A percentile compares a stretch with the other conserved stretches of the same genome.
Conservation (phyloP, 768 basidiomycete genomes). For the Rhizopogon rudus region DNA sequence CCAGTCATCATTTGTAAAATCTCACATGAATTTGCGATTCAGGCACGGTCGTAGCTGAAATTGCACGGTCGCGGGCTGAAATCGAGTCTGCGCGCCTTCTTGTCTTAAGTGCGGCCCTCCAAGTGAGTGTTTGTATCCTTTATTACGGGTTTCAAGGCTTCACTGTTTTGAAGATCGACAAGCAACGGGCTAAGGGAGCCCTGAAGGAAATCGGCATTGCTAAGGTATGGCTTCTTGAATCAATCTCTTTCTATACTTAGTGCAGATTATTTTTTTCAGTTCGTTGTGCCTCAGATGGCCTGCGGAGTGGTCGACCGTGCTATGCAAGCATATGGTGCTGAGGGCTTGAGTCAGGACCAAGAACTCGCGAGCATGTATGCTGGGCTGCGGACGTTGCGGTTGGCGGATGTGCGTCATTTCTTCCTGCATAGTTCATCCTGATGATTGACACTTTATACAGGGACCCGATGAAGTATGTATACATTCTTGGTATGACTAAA, state of each 20-base stretch:
- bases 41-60: conserved; percentile 88
- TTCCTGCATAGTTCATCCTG: not conserved
- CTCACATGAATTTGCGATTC: not conserved
- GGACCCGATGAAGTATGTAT: conserved; percentile 71
- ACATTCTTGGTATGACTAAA: not conserved
- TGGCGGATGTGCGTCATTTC: conserved; percentile 65
- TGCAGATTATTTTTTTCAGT: conserved; percentile 41
- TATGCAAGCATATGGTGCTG: conserved; percentile 95
- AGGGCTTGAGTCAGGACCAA: conserved; percentile 89
- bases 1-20: not conserved
- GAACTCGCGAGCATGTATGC: conserved; percentile 77
- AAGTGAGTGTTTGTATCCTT: conserved; percentile 36
- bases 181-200: conserved; percentile 86
- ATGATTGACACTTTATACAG: conserved; percentile 29
- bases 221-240: conserved; percentile 51
- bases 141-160: not conserved
- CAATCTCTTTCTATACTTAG: not conserved
- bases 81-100: conserved; percentile 86
- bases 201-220: conserved; percentile 97
- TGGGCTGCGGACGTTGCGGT: conserved; percentile 77
- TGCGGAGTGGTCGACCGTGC: conserved; percentile 87
- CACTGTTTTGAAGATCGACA: conserved; percentile 67
- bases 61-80: conserved; percentile 89
- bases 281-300: conserved; percentile 91
- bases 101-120: conserved; percentile 87